Percentiles rank a stretch among this genome's conserved stretches.
phyloP scores from a whole-genome alignment of 2,329 filamentous ascomycete genomes.

The Pseudopyricularia cyperi region DNA sequence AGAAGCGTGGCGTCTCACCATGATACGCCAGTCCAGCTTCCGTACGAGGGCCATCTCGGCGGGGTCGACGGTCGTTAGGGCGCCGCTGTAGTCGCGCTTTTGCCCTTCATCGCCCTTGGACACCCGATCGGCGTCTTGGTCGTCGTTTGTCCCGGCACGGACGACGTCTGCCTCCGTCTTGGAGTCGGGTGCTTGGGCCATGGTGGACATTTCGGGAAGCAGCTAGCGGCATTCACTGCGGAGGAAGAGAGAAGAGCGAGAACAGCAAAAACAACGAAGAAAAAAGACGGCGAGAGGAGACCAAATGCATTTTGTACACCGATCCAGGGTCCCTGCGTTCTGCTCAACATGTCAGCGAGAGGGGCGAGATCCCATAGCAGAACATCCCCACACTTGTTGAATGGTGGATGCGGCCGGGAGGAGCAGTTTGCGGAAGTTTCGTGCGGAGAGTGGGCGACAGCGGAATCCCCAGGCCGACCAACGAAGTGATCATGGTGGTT shows the following conservation, averaged over 20 bases:
- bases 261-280: background rate
- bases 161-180: background rate
- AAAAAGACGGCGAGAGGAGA: background rate
- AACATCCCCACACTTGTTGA: background rate
- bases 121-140: background rate
- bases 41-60: slow-evolving; percentile 4
- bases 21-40: slow-evolving; percentile 4
- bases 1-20: background rate
- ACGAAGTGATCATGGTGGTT: no score
- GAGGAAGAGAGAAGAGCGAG: background rate
- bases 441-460: background rate
- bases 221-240: no score
- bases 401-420: background rate
- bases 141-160: background rate
- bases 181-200: background rate
- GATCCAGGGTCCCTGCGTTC: background rate
- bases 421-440: background rate
- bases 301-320: background rate
- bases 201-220: background rate
- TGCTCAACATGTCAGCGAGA: background rate
- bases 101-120: background rate
- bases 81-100: slow-evolving; percentile 1
- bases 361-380: background rate
- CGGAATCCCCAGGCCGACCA: background rate
- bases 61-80: slow-evolving; percentile 7